Conservation (phyloP, 768 basidiomycete genomes). For the Leucocoprinus leucothites region DNA sequence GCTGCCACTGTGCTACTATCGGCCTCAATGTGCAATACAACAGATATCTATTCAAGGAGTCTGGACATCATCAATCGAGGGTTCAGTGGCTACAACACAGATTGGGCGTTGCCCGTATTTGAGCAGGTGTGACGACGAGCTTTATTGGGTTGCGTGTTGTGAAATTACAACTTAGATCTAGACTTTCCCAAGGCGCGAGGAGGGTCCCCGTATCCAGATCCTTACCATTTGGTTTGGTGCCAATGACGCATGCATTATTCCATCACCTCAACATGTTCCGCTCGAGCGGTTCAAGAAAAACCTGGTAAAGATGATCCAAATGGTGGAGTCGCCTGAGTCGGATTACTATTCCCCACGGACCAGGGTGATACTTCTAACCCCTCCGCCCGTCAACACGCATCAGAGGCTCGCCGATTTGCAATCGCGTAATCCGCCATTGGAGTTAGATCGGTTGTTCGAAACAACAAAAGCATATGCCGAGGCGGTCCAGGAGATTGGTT, state of each 20-base stretch:
- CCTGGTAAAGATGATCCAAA: slow-evolving; percentile 55
- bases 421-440: slow-evolving; percentile 45
- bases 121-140: slow-evolving; percentile 52
- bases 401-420: slow-evolving; percentile 51
- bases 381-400: slow-evolving; percentile 75
- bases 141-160: background rate
- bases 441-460: slow-evolving; percentile 59
- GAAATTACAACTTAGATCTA: slow-evolving; percentile 21
- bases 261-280: slow-evolving; percentile 75
- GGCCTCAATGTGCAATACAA: background rate
- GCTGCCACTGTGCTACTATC: slow-evolving; percentile 1
- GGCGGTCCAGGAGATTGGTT: slow-evolving; percentile 61
- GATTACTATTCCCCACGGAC: slow-evolving; percentile 68
- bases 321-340: slow-evolving; percentile 62
- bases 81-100: slow-evolving; percentile 79
- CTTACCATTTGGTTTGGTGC: slow-evolving; percentile 88
- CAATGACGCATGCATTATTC: slow-evolving; percentile 76
- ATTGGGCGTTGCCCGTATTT: slow-evolving; percentile 80
- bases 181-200: slow-evolving; percentile 55
- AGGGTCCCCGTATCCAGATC: slow-evolving; percentile 51
- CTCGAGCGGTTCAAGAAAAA: slow-evolving; percentile 62
- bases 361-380: slow-evolving; percentile 75
- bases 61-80: slow-evolving; percentile 89
- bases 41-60: slow-evolving; percentile 77
- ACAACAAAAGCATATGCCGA: slow-evolving; percentile 67